Evolutionary conservation across 148 eudicot species (phyloP).

Genomic region (Rhododendron mucronatum): DNA sequence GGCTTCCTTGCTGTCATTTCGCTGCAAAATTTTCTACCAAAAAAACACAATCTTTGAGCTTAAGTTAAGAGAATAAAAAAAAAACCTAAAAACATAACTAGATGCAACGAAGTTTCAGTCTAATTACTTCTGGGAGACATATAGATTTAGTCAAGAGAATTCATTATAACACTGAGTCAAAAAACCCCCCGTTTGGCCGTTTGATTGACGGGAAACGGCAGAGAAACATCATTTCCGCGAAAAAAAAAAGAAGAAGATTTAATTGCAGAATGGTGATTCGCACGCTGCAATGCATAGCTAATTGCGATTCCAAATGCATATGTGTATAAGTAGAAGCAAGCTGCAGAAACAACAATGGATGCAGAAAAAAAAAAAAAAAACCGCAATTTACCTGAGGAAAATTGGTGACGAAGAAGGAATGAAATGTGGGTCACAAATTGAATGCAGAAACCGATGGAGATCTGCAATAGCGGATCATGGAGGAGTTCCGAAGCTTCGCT

Average conservation of each 20-base stretch:
- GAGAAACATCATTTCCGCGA: neutral
- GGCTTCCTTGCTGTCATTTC: conserved; percentile 62
- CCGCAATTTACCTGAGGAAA: neutral
- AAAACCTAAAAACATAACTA: neutral
- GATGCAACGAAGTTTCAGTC: neutral
- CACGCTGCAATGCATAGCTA: no score
- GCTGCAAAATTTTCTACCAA: neutral
- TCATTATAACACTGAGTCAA: neutral
- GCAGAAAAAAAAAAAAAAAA: neutral
- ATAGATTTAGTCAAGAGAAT: neutral
- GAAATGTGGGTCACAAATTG: no score
- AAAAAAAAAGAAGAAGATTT: neutral
- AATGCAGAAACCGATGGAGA: neutral
- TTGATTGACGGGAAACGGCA: neutral
- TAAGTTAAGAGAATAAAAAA: neutral
- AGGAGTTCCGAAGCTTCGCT: neutral
- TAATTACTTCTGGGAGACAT: neutral
- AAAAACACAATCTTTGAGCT: neutral
- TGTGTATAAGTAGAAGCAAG: neutral
- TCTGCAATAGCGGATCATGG: neutral
- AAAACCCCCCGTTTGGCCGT: neutral
- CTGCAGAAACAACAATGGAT: neutral
- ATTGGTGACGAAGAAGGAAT: neutral
- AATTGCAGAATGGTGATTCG: neutral
- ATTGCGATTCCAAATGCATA: neutral